These are phyloP conservation scores for Colletotrichum cordylinicola DNA, from an alignment of 2,329 filamentous ascomycete genomes.

Conservation along the genomic window DNA sequence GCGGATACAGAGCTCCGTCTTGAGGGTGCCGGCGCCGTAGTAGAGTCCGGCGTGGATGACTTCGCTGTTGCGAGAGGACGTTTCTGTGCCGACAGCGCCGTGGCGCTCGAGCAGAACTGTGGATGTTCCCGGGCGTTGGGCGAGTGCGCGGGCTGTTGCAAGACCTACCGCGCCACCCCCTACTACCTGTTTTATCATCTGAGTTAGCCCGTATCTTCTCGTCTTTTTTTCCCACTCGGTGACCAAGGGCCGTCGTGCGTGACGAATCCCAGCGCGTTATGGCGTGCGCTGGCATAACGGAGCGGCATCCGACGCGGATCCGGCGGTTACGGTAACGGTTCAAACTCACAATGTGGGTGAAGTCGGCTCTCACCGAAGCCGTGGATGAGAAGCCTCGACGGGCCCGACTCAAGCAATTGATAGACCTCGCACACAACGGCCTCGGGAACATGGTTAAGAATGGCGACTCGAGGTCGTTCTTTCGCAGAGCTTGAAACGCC, in stretches of 20 bases:
- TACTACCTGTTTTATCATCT: constrained; percentile 48
- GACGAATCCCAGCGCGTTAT: neutral
- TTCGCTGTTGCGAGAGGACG: constrained; percentile 89
- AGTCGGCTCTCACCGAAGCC: constrained; percentile 40
- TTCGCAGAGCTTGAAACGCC: neutral
- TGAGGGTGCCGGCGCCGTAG: constrained; percentile 78
- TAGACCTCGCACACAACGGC: neutral
- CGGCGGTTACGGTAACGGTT: neutral
- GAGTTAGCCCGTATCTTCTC: neutral
- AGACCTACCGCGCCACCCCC: constrained; percentile 77
- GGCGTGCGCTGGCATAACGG: neutral
- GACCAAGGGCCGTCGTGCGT: neutral
- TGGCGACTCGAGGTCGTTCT: neutral
- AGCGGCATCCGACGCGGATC: neutral
- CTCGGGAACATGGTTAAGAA: neutral
- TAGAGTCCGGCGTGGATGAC: constrained; percentile 97
- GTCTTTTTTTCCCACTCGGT: neutral
- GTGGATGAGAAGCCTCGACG: constrained; percentile 40
- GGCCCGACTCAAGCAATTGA: neutral
- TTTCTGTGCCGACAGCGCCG: constrained; percentile 78
- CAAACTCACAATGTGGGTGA: constrained; percentile 49
- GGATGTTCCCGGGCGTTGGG: constrained; percentile 64
- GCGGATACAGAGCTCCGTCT: constrained; percentile 81
- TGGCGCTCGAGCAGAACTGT: constrained; percentile 86
- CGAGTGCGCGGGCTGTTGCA: constrained; percentile 76